Conservation (phyloP, 192 early-diverging fungal genomes). For the Backusella sp. region DNA sequence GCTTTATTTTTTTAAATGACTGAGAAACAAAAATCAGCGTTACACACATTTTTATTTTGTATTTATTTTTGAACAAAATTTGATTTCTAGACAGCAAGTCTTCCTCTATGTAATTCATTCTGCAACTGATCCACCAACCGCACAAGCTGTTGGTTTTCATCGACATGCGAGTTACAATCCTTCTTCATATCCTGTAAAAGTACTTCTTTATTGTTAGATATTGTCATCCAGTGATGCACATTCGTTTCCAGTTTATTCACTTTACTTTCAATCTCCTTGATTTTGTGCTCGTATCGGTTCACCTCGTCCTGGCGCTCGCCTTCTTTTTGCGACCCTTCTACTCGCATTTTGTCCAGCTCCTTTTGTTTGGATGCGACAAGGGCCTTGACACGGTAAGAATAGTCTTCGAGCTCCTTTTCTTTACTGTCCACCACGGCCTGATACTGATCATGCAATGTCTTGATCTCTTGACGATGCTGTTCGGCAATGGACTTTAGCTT, state of each 20-base stretch:
- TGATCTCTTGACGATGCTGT: slow-evolving; percentile 25
- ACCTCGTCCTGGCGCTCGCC: background rate
- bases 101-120: slow-evolving; percentile 13
- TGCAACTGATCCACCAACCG: slow-evolving; percentile 16
- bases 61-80: background rate
- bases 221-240: slow-evolving; percentile 12
- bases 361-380: slow-evolving; percentile 16
- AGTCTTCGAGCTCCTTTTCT: slow-evolving; percentile 25
- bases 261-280: slow-evolving; percentile 12
- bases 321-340: slow-evolving; percentile 1
- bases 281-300: background rate
- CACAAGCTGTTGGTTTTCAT: slow-evolving; percentile 17
- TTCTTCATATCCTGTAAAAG: slow-evolving; percentile 16
- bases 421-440: slow-evolving; percentile 22
- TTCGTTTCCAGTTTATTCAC: background rate
- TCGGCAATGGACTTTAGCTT: slow-evolving; percentile 14
- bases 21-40: background rate
- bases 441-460: slow-evolving; percentile 22
- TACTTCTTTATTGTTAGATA: slow-evolving; percentile 6
- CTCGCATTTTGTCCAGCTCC: slow-evolving; percentile 11
- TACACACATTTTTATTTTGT: slow-evolving; percentile 3
- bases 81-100: background rate
- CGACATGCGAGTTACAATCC: slow-evolving; percentile 1
- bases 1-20: background rate
- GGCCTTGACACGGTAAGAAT: slow-evolving; percentile 24